Base-by-base conservation (phyloP, 1,139 yeast species). In the Ogataea hybrid region DNA sequence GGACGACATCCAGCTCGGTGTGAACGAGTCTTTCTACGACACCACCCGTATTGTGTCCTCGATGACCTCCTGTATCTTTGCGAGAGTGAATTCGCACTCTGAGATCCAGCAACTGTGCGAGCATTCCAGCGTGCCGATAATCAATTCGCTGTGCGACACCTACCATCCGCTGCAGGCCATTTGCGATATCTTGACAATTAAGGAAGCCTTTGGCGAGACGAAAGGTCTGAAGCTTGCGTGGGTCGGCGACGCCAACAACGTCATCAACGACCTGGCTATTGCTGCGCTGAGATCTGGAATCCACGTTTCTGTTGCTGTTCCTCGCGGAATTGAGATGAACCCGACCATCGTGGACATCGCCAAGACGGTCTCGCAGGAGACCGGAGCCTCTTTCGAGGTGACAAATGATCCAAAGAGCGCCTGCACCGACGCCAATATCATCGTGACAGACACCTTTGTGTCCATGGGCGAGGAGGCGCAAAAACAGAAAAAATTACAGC, bases 201-300 rank as follows among this genome's bases (percentile, higher is more conserved):
- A 82, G 53, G 97, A 92, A 64, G 65, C 82, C 4, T 85, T 88
- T 59, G 80, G 78, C 2, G 62, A 55, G 30, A 51, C 54, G 5
- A 60, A 77, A 50, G 85, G 85, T 2, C 73, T 89, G 52, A 90
- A 89, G 57, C 69, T 92, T 45, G 81, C 97, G 2, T 92, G 98
- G 98, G 79, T 92, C 21, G 98, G 98, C 46, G 98, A 92, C 62
- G 83, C 97, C 34, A 92, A 92, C 63, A 92, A 92, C 59, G 98
- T 92, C 28, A 81, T 92, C 50, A 92, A 92, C 63, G 98, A 92
- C 65, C 73, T 92, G 65, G 80, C 95, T n/a, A 79, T 90, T 53
- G 97, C 96, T 7, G 80, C 95, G 28, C 75, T 89, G 56, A 88
- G 84, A 67, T 71, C 79, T 8, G 97, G 97, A 8, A 89, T 92